Evolutionary conservation across 768 basidiomycete genomes (phyloP), one percentile per base, ranked within the genome.

Genomic region (Chalciporus piperatus): DNA sequence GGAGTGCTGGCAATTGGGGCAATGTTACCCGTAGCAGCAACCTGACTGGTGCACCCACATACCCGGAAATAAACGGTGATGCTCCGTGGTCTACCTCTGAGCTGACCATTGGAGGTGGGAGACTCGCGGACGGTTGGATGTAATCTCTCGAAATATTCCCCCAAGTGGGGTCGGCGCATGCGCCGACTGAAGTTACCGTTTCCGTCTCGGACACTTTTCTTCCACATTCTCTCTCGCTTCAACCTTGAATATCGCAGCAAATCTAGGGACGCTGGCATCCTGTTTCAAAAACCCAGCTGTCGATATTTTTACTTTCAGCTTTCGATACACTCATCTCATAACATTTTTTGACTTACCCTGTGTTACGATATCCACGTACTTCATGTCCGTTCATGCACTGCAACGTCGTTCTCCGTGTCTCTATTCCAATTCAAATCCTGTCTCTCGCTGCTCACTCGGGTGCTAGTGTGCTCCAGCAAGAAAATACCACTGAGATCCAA

Each of bases 1-100:
- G 89, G 41, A 90, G 88, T 66, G 85, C 85, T 23, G 87, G 87
- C 28, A 90, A 89, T 64, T 90, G 89, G 89, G 84, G 75, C 39
- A 81, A 71, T 60, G 74, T 87, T 59, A 65, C 80, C 23, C 79
- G 84, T 44, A 78, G 73, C 64, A 78, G 70, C 61, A 76, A 76
- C 62, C 70, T 83, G 47, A 70, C 71, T 47, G 71, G 74, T 52
- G 73, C 75, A 33, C 70, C 74, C n/a, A 64, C 80, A 35, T 81
- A 81, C 59, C 74, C 83, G 8, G 83, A 81, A 61, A 78, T 81
- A 4, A 63, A 58, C 17, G 62, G 79, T 55, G 80, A 76, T 63
- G 76, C 78, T 7, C 79, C 83, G 19, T 88, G 86, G 86, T 71
- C 76, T 6, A 72, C 76, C 47, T 74, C 76, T 5, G 82, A 83